Conservation (phyloP, 768 basidiomycete species). For the Amanita molliuscula region DNA sequence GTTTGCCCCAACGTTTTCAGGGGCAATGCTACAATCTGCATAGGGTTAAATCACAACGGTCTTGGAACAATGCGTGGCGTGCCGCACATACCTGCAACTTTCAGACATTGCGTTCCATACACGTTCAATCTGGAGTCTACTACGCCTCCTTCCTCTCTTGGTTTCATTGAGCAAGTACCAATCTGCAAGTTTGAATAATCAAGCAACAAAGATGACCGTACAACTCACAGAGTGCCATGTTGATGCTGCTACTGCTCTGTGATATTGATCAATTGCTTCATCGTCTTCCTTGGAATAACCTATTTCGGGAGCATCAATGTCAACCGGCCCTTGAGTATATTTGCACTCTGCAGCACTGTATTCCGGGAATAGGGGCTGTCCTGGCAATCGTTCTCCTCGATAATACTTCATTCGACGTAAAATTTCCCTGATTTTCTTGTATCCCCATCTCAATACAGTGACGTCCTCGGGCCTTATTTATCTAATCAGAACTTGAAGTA, state of each 20-base stretch:
- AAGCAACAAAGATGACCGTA: neutral
- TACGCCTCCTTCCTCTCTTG: constrained; percentile 45
- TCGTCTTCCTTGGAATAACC: constrained; percentile 31
- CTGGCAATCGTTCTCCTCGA: constrained; percentile 25
- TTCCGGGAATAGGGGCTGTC: constrained; percentile 27
- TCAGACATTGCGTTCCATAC: constrained; percentile 46
- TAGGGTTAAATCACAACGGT: neutral
- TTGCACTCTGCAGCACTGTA: constrained; percentile 21
- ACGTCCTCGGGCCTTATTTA: constrained; percentile 29
- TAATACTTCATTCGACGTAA: constrained; percentile 40
- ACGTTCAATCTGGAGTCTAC: constrained; percentile 55
- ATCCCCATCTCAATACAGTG: constrained; percentile 34
- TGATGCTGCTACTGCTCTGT: constrained; percentile 25
- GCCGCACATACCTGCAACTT: constrained; percentile 49
- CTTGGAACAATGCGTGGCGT: neutral
- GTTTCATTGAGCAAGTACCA: constrained; percentile 63
- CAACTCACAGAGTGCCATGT: constrained; percentile 34
- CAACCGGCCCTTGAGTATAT: constrained; percentile 18
- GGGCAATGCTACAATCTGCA: constrained; percentile 28
- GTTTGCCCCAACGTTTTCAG: constrained; percentile 29
- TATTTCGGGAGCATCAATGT: constrained; percentile 24
- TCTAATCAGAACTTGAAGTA: neutral
- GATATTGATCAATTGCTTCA: constrained; percentile 28
- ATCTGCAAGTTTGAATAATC: constrained; percentile 24
- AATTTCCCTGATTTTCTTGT: constrained; percentile 46